Conservation (phyloP, 2,329 filamentous ascomycete species). For the Fusarium pilosicola region DNA sequence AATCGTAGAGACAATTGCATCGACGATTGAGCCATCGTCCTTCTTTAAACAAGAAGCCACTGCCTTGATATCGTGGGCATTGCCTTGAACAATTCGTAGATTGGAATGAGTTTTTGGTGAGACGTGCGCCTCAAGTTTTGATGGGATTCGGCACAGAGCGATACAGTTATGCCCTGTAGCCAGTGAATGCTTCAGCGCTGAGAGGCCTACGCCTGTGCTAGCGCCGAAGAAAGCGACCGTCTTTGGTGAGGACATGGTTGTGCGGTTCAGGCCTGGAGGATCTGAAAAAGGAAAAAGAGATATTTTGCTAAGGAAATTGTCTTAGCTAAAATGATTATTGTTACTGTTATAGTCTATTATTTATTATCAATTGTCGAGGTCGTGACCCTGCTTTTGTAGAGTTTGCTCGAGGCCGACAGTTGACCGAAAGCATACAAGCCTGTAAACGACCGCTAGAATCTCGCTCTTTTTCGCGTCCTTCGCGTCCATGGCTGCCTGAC, state of each 20-base stretch:
- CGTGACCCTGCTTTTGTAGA: neutral
- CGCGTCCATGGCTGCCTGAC: neutral
- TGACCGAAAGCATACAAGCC: slow-evolving; percentile 20
- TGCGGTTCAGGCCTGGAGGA: no score
- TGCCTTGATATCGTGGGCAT: slow-evolving; percentile 55
- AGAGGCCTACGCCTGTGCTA: slow-evolving; percentile 60
- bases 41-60: slow-evolving; percentile 52
- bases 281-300: fast-evolving
- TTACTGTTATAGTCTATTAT: neutral
- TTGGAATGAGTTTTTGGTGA: slow-evolving; percentile 46
- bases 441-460: neutral
- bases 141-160: slow-evolving; percentile 61
- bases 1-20: slow-evolving; percentile 60
- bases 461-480: slow-evolving; percentile 13
- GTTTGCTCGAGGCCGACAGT: slow-evolving; percentile 6
- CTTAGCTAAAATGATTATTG: no score
- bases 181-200: slow-evolving; percentile 57
- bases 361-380: neutral
- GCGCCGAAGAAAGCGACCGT: slow-evolving; percentile 64
- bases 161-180: slow-evolving; percentile 58
- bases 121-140: slow-evolving; percentile 56
- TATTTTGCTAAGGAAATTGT: no score
- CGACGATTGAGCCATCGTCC: slow-evolving; percentile 50
- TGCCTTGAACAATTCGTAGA: slow-evolving; percentile 58
- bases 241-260: slow-evolving; percentile 35